Percentiles rank a stretch among this genome's conserved stretches.
phyloP scores from a whole-genome alignment of 371 early-diverging fungal genomes.

The Lichtheimia hyalospora region DNA sequence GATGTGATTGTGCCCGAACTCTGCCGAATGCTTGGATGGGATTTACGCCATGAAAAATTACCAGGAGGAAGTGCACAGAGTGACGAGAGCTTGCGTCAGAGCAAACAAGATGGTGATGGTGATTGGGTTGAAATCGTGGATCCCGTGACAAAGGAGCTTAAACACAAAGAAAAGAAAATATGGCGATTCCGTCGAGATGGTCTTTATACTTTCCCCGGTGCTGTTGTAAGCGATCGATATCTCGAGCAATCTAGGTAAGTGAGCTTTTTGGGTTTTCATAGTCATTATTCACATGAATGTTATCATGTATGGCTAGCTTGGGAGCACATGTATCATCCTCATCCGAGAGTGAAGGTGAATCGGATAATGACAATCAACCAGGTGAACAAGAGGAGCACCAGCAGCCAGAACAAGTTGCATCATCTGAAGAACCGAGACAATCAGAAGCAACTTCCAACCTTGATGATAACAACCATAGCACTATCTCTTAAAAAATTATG shows the following conservation, averaged over 20 bases:
- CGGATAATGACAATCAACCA: too few relatives aligned
- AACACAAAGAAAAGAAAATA: slow-evolving; percentile 14
- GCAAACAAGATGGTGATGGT: slow-evolving; percentile 14
- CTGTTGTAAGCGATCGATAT: slow-evolving; percentile 33
- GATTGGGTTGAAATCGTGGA: slow-evolving; percentile 12
- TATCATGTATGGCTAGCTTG: too few relatives aligned
- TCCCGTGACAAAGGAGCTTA: slow-evolving; percentile 11
- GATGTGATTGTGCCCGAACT: slow-evolving; percentile 85
- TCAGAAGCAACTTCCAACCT: too few relatives aligned
- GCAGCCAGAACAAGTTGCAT: too few relatives aligned
- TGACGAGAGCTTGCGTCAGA: slow-evolving; percentile 27
- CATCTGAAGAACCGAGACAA: too few relatives aligned
- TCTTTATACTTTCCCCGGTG: slow-evolving; percentile 48
- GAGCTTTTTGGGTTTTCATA: neutral
- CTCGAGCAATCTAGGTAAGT: neutral
- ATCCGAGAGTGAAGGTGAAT: too few relatives aligned
- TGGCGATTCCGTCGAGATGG: slow-evolving; percentile 38
- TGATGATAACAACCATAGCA: too few relatives aligned
- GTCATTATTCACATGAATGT: too few relatives aligned
- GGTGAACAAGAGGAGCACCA: too few relatives aligned
- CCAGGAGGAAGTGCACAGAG: slow-evolving; percentile 53
- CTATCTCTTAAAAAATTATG: too few relatives aligned
- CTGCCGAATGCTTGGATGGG: slow-evolving; percentile 77
- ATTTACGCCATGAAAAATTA: slow-evolving; percentile 51
- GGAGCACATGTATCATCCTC: too few relatives aligned